phyloP scores from a whole-genome alignment of 495 filamentous ascomycete species.

The Chaetomium cochliodes region DNA sequence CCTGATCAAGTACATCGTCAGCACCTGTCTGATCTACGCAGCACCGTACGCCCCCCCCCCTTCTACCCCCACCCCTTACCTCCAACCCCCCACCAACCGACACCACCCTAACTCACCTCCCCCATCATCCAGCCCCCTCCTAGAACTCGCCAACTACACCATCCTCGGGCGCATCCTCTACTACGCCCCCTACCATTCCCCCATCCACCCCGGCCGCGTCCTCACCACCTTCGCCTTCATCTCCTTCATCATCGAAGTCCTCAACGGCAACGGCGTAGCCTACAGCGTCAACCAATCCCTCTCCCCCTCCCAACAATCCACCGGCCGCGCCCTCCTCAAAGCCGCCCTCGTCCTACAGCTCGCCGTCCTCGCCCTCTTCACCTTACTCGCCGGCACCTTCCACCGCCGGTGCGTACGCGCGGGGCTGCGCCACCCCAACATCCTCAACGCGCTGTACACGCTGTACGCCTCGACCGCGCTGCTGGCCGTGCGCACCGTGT shows the following conservation, averaged over 20 bases:
- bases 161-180: slow-evolving; percentile 73
- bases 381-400: slow-evolving; percentile 58
- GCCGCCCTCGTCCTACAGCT: slow-evolving; percentile 67
- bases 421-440: slow-evolving; percentile 53
- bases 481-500: slow-evolving; percentile 63
- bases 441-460: slow-evolving; percentile 57
- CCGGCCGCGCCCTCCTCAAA: slow-evolving; percentile 62
- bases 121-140: slow-evolving; percentile 57
- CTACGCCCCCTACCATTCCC: slow-evolving; percentile 74
- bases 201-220: slow-evolving; percentile 74
- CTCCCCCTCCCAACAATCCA: slow-evolving; percentile 44
- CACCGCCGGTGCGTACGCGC: slow-evolving; percentile 57
- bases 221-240: slow-evolving; percentile 71
- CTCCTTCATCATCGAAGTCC: slow-evolving; percentile 59
- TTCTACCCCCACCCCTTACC: not conserved
- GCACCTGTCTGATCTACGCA: slow-evolving; percentile 59
- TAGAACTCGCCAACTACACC: slow-evolving; percentile 73
- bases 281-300: slow-evolving; percentile 56
- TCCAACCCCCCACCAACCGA: not conserved
- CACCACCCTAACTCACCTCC: slow-evolving; percentile 1
- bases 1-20: slow-evolving; percentile 57
- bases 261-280: slow-evolving; percentile 69
- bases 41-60: slow-evolving; percentile 53
- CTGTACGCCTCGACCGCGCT: slow-evolving; percentile 62
- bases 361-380: slow-evolving; percentile 59